A percentile compares a stretch with the other conserved stretches of the same genome.
Evolutionary conservation across 208 protist species (phyloP).

Genomic region (Trypanosomatidae sp.): DNA sequence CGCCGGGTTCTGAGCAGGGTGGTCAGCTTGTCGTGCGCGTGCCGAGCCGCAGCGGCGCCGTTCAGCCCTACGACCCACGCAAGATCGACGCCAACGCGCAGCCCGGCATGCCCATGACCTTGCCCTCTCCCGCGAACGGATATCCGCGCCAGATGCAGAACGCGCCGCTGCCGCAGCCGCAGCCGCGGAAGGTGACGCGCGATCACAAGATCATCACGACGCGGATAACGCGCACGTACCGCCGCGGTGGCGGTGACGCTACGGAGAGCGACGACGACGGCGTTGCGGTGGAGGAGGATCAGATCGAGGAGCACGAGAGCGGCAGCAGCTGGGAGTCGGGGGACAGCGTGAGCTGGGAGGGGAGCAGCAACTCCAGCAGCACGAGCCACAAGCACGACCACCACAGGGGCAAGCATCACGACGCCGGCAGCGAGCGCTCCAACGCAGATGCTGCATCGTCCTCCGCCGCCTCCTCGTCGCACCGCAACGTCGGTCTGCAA

Average conservation of each 20-base stretch:
- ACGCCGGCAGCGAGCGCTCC: not conserved
- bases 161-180: not conserved
- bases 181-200: slow-evolving; percentile 8
- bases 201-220: slow-evolving; percentile 25
- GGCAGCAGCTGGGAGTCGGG: not conserved
- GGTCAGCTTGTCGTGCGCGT: too few relatives aligned
- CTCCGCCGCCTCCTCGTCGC: too few relatives aligned
- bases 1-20: too few relatives aligned
- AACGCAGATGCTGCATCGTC: not conserved
- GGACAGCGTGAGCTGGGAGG: slow-evolving; percentile 2
- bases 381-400: too few relatives aligned
- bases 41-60: too few relatives aligned
- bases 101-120: too few relatives aligned
- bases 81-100: too few relatives aligned
- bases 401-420: too few relatives aligned
- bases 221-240: slow-evolving; percentile 16
- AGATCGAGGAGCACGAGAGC: not conserved
- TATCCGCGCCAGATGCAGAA: not conserved
- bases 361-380: not conserved
- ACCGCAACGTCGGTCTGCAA: too few relatives aligned
- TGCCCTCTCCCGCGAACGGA: too few relatives aligned
- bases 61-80: too few relatives aligned
- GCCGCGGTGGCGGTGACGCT: slow-evolving; percentile 9
- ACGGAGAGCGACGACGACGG: not conserved
- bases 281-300: too few relatives aligned